Evolutionary conservation across 73 alveolate species (phyloP).

Genomic region (Stentor coeruleus): DNA sequence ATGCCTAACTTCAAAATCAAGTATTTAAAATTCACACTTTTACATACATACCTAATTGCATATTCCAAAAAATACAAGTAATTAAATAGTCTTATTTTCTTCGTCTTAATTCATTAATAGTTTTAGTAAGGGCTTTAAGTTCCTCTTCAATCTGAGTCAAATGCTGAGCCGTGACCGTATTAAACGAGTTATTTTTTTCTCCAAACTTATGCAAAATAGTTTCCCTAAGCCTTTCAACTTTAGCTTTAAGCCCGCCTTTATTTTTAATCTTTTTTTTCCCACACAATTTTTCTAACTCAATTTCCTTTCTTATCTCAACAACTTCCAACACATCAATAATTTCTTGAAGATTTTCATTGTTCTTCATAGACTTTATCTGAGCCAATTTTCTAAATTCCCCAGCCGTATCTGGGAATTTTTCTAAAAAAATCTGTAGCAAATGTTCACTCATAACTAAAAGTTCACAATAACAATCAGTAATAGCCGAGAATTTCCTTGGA

Average conservation of each 20-base stretch:
- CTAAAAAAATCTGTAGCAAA: not conserved
- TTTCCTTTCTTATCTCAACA: not conserved
- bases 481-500: not conserved
- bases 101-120: too few species aligned
- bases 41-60: too few species aligned
- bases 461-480: not conserved
- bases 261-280: not conserved
- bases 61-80: too few species aligned
- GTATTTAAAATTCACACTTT: too few species aligned
- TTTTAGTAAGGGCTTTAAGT: too few species aligned
- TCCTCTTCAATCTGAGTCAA: too few species aligned
- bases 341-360: not conserved
- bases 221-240: not conserved
- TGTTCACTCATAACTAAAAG: not conserved
- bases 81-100: too few species aligned
- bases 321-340: not conserved
- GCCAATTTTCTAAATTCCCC: not conserved
- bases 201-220: too few species aligned
- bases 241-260: not conserved
- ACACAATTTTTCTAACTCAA: not conserved
- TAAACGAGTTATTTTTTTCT: too few species aligned
- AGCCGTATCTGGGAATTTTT: not conserved
- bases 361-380: too few species aligned
- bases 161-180: too few species aligned
- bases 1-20: too few species aligned